phyloP scores from a whole-genome alignment of 1,139 yeast species.

The Yamadazyma siamensis region DNA sequence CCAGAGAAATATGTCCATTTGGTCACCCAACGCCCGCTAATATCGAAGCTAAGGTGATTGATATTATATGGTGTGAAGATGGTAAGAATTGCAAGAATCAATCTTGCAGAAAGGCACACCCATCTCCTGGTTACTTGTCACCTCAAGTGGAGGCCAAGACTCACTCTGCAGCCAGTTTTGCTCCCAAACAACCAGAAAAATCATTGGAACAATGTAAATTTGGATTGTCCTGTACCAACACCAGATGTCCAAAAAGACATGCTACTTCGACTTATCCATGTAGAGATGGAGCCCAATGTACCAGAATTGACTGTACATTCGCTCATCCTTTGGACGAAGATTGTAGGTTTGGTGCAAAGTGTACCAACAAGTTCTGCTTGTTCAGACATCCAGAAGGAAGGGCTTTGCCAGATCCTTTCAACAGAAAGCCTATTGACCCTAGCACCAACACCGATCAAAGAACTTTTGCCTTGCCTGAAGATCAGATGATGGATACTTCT shows the following conservation, averaged over 20 bases:
- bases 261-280: constrained; percentile 71
- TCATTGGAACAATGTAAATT: constrained; percentile 80
- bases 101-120: constrained; percentile 71
- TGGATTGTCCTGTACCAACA: constrained; percentile 71
- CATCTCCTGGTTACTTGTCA: constrained; percentile 57
- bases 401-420: constrained; percentile 22
- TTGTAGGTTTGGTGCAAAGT: constrained; percentile 75
- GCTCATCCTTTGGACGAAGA: constrained; percentile 76
- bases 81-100: constrained; percentile 63
- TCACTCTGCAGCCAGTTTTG: constrained; percentile 1
- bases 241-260: constrained; percentile 78
- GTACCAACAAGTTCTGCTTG: constrained; percentile 67
- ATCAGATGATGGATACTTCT: constrained; percentile 72
- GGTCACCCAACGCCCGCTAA: constrained; percentile 92
- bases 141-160: constrained; percentile 20
- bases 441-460: constrained; percentile 46
- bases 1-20: constrained; percentile 76
- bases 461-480: constrained; percentile 75
- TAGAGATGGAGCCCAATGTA: constrained; percentile 76
- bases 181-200: constrained; percentile 18
- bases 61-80: constrained; percentile 72
- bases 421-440: background rate
- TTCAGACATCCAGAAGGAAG: constrained; percentile 81
- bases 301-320: constrained; percentile 76
- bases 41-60: constrained; percentile 63